These are phyloP conservation scores for Marsdenia floribunda DNA, from an alignment of 257 asterid species.

Conservation along the genomic window DNA sequence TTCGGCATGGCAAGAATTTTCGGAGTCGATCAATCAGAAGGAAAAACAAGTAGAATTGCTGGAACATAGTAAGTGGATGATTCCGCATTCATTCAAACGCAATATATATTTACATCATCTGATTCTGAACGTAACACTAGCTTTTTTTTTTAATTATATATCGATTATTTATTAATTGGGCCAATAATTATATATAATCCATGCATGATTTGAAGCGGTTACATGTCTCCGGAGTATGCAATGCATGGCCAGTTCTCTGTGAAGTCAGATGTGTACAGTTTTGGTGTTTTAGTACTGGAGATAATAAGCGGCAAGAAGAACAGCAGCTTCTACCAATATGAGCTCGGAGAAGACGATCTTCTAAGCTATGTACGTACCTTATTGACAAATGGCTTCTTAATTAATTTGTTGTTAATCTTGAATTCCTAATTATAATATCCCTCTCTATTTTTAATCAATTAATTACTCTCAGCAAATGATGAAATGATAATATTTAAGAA, in stretches of 20 bases:
- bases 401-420: no score
- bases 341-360: conserved; percentile 8
- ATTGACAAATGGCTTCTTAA: no score
- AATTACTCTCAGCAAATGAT: no score
- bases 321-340: not conserved
- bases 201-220: not conserved
- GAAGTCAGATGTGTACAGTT: conserved; percentile 8
- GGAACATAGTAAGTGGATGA: conserved; percentile 11
- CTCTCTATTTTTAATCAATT: no score
- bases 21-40: not conserved
- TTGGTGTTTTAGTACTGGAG: conserved; percentile 6
- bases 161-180: no score
- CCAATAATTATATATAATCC: no score
- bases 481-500: no score
- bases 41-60: conserved; percentile 4
- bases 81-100: no score
- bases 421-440: no score
- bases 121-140: no score
- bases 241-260: conserved; percentile 2
- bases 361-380: conserved; percentile 11
- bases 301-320: conserved; percentile 12
- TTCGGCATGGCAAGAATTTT: conserved; percentile 13
- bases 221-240: conserved; percentile 9
- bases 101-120: no score
- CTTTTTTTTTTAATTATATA: no score